Conservation (phyloP, 805 yeast genomes). For the Saccharomycopsis capsularis region DNA sequence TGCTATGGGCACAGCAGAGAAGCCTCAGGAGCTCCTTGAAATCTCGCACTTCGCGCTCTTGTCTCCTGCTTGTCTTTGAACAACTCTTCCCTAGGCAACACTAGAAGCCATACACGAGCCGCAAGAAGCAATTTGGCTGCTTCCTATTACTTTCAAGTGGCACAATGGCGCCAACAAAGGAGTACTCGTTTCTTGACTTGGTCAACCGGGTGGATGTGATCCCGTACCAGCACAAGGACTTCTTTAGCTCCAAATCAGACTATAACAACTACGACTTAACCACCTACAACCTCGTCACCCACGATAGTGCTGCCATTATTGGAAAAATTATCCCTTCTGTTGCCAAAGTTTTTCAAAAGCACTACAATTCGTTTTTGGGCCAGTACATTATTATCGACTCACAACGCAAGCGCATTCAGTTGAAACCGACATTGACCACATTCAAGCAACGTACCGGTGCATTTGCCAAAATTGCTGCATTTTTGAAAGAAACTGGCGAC, state of each 20-base stretch:
- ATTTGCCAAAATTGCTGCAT: constrained; percentile 37
- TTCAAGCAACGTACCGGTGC: constrained; percentile 36
- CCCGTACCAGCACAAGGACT: constrained; percentile 28
- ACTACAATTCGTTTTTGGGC: constrained; percentile 18
- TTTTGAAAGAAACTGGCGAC: constrained; percentile 31
- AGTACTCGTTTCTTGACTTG: constrained; percentile 17
- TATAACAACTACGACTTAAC: constrained; percentile 8
- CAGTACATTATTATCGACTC: constrained; percentile 26
- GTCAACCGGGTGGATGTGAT: constrained; percentile 29
- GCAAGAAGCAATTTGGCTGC: no score
- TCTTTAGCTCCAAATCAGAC: neutral
- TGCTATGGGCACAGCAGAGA: no score
- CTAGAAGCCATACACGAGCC: no score
- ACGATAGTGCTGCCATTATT: constrained; percentile 29
- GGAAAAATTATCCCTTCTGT: constrained; percentile 32
- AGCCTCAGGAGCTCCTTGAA: no score
- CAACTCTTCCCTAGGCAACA: no score
- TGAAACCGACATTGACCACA: constrained; percentile 29
- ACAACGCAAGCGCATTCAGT: constrained; percentile 25
- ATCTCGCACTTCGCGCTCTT: no score
- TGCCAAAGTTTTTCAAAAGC: constrained; percentile 24
- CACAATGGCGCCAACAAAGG: no score
- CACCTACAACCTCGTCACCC: constrained; percentile 29
- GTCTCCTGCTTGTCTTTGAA: no score
- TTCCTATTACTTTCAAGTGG: no score